phyloP scores from a whole-genome alignment of 108 stramenopile species.

The Aurantiochytrium sp. region DNA sequence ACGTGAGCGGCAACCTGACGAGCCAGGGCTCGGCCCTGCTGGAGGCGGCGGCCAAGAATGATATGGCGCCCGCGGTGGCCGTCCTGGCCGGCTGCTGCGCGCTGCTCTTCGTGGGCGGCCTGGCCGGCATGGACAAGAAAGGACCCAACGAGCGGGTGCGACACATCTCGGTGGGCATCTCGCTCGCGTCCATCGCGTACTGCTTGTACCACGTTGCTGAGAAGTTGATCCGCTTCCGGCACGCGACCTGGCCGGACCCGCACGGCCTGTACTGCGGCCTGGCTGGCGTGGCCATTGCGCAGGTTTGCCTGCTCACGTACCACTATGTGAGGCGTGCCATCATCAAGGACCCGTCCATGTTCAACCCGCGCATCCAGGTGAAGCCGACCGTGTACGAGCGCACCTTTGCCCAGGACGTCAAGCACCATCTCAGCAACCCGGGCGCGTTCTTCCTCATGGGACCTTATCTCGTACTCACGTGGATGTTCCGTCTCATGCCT shows the following conservation, averaged over 20 bases:
- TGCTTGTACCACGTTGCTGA: neutral
- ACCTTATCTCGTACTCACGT: conserved; percentile 67
- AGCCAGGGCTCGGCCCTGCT: neutral
- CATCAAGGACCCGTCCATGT: neutral
- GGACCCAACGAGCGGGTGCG: neutral
- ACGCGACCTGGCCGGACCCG: neutral
- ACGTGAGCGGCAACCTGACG: neutral
- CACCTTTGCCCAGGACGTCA: conserved; percentile 56
- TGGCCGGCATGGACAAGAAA: neutral
- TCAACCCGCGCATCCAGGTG: conserved; percentile 52
- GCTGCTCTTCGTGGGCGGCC: neutral
- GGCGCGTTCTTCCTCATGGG: conserved; percentile 79
- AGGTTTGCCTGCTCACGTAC: conserved; percentile 57
- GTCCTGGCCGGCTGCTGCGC: neutral
- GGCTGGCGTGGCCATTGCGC: conserved; percentile 68
- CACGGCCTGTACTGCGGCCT: conserved; percentile 43
- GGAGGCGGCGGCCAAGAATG: neutral
- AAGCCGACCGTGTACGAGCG: conserved; percentile 52
- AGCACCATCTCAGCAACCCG: conserved; percentile 71
- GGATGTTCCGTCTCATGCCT: conserved; percentile 78
- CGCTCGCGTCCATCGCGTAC: neutral
- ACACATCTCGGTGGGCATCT: neutral
- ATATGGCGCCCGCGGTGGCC: neutral
- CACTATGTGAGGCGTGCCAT: conserved; percentile 56
- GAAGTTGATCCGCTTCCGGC: neutral